These are phyloP conservation scores for Arthroderma uncinatum DNA, from an alignment of 2,329 filamentous ascomycete genomes.

Conservation along the genomic window DNA sequence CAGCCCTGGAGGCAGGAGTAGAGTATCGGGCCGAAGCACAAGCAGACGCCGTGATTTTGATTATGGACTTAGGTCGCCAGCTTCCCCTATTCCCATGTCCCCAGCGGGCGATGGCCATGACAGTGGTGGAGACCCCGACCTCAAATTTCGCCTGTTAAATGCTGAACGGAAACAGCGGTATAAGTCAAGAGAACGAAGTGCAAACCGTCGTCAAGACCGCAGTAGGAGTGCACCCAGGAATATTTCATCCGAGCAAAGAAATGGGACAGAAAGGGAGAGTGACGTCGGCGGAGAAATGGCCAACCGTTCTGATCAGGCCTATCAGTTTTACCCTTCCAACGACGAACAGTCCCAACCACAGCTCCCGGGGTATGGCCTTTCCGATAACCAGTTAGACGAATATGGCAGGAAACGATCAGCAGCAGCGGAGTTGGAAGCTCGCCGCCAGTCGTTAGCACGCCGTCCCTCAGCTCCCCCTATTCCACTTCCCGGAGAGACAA, in stretches of 20 bases:
- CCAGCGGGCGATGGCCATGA: constrained; percentile 40
- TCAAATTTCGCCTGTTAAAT: constrained; percentile 38
- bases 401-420: constrained; percentile 57
- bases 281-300: not conserved
- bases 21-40: constrained; percentile 42
- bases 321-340: not conserved
- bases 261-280: not conserved
- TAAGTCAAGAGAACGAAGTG: constrained; percentile 39
- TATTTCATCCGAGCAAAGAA: constrained; percentile 35
- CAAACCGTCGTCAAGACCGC: constrained; percentile 34
- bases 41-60: constrained; percentile 50
- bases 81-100: constrained; percentile 68
- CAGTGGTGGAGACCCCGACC: constrained; percentile 47
- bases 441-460: constrained; percentile 70
- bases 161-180: constrained; percentile 35
- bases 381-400: not conserved
- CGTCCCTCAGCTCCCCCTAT: constrained; percentile 71
- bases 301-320: not conserved
- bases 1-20: constrained; percentile 23
- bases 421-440: constrained; percentile 77
- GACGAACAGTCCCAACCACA: not conserved
- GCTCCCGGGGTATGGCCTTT: not conserved
- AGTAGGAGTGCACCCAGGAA: constrained; percentile 36
- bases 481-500: constrained; percentile 54
- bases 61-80: constrained; percentile 58